phyloP scores from a whole-genome alignment of 1,139 yeast genomes.

The Scheffersomyces titani region DNA sequence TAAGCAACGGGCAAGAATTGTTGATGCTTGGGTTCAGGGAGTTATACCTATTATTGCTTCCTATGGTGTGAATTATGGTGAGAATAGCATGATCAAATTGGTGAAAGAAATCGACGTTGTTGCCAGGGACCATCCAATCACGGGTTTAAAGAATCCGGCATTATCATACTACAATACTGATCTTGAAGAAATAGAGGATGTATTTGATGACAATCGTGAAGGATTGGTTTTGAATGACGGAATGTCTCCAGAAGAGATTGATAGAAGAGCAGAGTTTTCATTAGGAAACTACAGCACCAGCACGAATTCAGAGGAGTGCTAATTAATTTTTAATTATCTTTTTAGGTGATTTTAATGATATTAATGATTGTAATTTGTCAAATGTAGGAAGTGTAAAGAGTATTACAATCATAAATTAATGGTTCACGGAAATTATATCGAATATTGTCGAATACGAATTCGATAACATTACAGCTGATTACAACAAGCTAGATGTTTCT shows the following conservation, averaged over 20 bases:
- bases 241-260: conserved; percentile 3
- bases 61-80: conserved; percentile 66
- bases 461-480: too few species aligned
- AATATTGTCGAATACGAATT: too few species aligned
- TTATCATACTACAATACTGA: conserved; percentile 42
- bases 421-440: too few species aligned
- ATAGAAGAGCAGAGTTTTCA: conserved; percentile 9
- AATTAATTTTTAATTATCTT: background rate
- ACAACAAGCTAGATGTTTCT: too few species aligned
- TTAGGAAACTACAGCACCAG: conserved; percentile 9
- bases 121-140: conserved; percentile 42
- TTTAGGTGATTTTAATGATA: background rate
- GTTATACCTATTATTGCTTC: conserved; percentile 44
- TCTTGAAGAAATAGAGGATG: conserved; percentile 24
- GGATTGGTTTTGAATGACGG: conserved; percentile 28
- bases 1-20: conserved; percentile 72
- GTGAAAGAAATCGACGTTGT: conserved; percentile 52
- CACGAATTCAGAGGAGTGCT: conserved; percentile 5
- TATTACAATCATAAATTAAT: too few species aligned
- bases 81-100: conserved; percentile 56
- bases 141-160: conserved; percentile 48
- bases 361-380: background rate
- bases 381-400: background rate
- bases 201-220: conserved; percentile 32
- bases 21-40: conserved; percentile 58